Conservation (phyloP, 2,329 filamentous ascomycete species). For the Clarireedia hainanense region DNA sequence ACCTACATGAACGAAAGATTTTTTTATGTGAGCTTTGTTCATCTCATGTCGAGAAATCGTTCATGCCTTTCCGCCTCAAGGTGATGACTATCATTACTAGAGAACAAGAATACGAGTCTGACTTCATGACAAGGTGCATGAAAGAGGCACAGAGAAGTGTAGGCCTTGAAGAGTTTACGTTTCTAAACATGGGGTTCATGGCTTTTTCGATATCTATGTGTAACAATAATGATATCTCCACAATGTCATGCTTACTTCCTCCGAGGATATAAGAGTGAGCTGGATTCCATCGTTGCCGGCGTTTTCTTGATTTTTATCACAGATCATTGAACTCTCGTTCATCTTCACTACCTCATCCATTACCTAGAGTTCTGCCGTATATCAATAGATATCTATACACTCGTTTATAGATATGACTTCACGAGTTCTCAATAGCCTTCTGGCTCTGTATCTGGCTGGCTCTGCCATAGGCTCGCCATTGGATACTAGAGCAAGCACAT, state of each 20-base stretch:
- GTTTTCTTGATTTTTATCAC: no score
- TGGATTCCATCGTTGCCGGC: neutral
- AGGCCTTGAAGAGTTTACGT: neutral
- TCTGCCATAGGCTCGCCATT: neutral
- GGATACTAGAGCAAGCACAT: neutral
- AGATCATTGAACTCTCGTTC: no score
- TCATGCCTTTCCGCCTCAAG: neutral
- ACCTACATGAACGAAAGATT: neutral
- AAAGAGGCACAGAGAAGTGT: neutral
- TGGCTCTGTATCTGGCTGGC: neutral
- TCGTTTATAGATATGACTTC: neutral
- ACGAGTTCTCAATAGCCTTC: neutral
- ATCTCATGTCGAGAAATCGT: neutral
- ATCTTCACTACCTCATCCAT: no score
- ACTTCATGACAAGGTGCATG: neutral
- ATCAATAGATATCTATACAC: neutral
- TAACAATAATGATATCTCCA: neutral
- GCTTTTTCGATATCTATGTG: neutral
- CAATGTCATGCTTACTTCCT: neutral
- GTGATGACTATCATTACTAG: neutral
- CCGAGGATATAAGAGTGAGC: neutral
- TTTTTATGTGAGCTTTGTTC: neutral
- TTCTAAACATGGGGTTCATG: neutral
- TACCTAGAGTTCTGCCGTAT: no score
- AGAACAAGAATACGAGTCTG: slow-evolving; percentile 1